Percentiles rank a stretch among this genome's conserved stretches.
phyloP scores from a whole-genome alignment of 176 grass and related monocot genomes.

The Eragrostis nindensis region DNA sequence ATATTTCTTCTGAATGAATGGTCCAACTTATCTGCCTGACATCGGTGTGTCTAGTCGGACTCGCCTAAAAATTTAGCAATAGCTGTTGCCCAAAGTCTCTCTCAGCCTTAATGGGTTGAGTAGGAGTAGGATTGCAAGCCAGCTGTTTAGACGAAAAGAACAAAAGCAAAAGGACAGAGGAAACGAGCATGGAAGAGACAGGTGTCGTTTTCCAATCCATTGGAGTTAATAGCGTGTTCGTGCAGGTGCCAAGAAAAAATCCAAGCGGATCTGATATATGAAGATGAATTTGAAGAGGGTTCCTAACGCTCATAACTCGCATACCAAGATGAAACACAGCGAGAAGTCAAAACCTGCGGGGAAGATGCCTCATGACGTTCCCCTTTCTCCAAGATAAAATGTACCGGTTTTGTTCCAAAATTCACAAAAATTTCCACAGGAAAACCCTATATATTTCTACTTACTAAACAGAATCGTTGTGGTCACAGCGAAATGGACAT shows the following conservation, averaged over 20 bases:
- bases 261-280: neutral
- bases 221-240: constrained; percentile 10
- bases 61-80: neutral
- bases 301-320: constrained; percentile 3
- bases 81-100: neutral
- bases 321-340: constrained; percentile 14
- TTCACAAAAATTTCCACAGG: neutral
- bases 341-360: neutral
- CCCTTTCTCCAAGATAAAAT: neutral
- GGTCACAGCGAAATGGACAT: neutral
- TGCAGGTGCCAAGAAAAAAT: neutral
- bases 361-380: neutral
- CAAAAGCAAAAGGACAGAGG: neutral
- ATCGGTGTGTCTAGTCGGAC: neutral
- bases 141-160: neutral
- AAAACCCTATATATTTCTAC: neutral
- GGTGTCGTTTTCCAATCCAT: neutral
- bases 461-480: neutral
- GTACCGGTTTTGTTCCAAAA: constrained; percentile 7
- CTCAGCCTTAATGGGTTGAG: neutral
- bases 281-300: neutral
- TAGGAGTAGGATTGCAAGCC: neutral
- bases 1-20: neutral
- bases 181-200: constrained; percentile 2
- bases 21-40: neutral